These are phyloP conservation scores for Podila verticillata DNA, from an alignment of 192 early-diverging fungal genomes.

Conservation along the genomic window DNA sequence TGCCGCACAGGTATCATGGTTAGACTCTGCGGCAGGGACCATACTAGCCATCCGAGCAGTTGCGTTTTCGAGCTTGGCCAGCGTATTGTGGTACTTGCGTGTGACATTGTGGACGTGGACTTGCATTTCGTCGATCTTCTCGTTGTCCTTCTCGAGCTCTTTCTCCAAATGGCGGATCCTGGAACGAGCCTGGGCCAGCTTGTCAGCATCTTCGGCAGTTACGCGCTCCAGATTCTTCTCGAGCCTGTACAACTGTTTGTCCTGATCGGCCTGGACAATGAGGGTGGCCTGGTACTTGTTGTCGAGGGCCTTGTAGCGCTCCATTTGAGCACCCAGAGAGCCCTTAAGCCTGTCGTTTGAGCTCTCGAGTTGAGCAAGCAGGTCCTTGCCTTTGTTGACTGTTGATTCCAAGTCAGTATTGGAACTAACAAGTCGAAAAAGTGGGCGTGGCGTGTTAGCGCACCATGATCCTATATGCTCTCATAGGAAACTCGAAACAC, in stretches of 20 bases:
- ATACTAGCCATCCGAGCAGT: constrained; percentile 7
- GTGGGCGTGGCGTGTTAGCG: no score
- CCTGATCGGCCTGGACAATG: constrained; percentile 9
- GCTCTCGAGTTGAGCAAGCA: not conserved
- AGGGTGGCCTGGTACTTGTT: constrained; percentile 9
- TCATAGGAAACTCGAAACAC: no score
- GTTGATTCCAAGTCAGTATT: constrained; percentile 7
- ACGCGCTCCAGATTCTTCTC: constrained; percentile 11
- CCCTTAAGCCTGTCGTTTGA: constrained; percentile 9
- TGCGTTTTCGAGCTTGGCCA: constrained; percentile 2
- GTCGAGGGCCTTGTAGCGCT: constrained; percentile 24
- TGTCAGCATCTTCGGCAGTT: constrained; percentile 4
- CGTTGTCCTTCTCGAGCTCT: constrained; percentile 5
- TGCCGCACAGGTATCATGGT: constrained; percentile 17
- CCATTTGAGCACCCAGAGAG: constrained; percentile 12
- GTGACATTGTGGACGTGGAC: constrained; percentile 19
- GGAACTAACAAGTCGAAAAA: not conserved
- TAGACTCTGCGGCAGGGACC: constrained; percentile 15
- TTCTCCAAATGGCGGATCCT: constrained; percentile 11
- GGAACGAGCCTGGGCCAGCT: not conserved
- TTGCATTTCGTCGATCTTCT: constrained; percentile 11
- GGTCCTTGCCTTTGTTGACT: constrained; percentile 5
- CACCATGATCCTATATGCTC: not conserved
- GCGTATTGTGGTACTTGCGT: constrained; percentile 4
- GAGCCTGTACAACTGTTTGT: constrained; percentile 16